These are phyloP conservation scores for Fagus sylvatica DNA, from an alignment of 306 rosid species.

Conservation along the genomic window DNA sequence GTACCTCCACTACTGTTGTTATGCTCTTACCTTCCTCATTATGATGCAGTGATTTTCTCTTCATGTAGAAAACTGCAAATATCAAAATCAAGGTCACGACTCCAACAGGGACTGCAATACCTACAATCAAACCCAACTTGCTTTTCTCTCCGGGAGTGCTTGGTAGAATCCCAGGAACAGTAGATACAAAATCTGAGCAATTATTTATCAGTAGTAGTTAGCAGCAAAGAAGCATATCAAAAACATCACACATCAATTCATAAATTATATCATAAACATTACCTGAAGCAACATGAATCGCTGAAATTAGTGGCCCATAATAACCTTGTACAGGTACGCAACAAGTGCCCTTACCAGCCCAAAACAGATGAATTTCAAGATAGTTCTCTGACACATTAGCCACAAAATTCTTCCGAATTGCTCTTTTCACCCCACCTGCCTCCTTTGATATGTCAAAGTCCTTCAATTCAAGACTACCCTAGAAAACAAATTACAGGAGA, in stretches of 20 bases:
- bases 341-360: conserved; percentile 93
- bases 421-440: conserved; percentile 45
- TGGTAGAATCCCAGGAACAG: conserved; percentile 56
- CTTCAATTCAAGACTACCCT: conserved; percentile 55
- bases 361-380: conserved; percentile 72
- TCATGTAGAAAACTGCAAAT: conserved; percentile 29
- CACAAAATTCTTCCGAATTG: conserved; percentile 21
- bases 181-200: conserved; percentile 55
- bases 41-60: conserved; percentile 43
- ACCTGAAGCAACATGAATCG: conserved; percentile 72
- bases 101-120: conserved; percentile 60
- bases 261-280: background rate
- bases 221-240: too few species aligned
- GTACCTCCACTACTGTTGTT: too few species aligned
- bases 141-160: conserved; percentile 25
- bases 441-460: conserved; percentile 65
- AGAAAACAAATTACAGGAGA: background rate
- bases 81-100: conserved; percentile 37
- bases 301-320: conserved; percentile 73
- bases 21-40: conserved; percentile 53
- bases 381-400: conserved; percentile 53
- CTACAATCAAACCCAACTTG: conserved; percentile 51
- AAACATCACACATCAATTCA: too few species aligned
- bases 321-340: conserved; percentile 57
- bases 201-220: background rate